Percentiles rank a stretch among this genome's conserved stretches.
Conservation (phyloP, 768 basidiomycete species). For the Boletales sp. region DNA sequence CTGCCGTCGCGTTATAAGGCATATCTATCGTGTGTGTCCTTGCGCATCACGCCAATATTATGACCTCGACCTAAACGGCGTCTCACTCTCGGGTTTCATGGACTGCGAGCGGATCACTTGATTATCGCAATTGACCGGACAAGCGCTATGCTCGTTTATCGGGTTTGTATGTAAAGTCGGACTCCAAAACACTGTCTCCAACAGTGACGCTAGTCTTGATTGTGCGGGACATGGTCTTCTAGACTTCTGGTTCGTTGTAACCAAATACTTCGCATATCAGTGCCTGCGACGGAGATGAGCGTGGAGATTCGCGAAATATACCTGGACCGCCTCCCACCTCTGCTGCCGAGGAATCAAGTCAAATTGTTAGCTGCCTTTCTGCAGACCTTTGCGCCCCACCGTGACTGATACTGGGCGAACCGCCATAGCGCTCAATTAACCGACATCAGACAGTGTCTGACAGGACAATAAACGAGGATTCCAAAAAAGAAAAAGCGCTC, state of each 20-base stretch:
- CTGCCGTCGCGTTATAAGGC: constrained; percentile 54
- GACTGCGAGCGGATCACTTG: constrained; percentile 61
- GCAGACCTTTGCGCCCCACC: not conserved
- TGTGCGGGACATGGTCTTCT: constrained; percentile 59
- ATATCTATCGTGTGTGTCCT: constrained; percentile 55
- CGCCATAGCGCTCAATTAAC: constrained; percentile 7
- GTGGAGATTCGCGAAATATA: constrained; percentile 9
- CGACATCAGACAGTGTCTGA: too few relatives aligned
- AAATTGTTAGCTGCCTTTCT: too few relatives aligned
- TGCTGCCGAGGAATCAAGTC: not conserved
- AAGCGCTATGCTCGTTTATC: constrained; percentile 61
- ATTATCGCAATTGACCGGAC: constrained; percentile 61
- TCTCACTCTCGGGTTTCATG: constrained; percentile 63
- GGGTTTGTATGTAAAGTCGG: constrained; percentile 64
- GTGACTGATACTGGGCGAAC: not conserved
- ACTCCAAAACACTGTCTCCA: constrained; percentile 53
- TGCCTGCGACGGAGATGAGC: constrained; percentile 20
- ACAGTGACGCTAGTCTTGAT: constrained; percentile 63
- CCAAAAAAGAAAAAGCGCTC: too few relatives aligned
- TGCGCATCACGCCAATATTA: constrained; percentile 55
- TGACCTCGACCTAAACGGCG: constrained; percentile 64
- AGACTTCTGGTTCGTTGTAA: constrained; percentile 44
- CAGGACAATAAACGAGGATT: too few relatives aligned
- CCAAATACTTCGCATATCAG: constrained; percentile 39
- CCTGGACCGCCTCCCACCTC: not conserved